These are phyloP conservation scores for Pestalotiopsis fici DNA, from an alignment of 2,329 filamentous ascomycete genomes.

Conservation along the genomic window DNA sequence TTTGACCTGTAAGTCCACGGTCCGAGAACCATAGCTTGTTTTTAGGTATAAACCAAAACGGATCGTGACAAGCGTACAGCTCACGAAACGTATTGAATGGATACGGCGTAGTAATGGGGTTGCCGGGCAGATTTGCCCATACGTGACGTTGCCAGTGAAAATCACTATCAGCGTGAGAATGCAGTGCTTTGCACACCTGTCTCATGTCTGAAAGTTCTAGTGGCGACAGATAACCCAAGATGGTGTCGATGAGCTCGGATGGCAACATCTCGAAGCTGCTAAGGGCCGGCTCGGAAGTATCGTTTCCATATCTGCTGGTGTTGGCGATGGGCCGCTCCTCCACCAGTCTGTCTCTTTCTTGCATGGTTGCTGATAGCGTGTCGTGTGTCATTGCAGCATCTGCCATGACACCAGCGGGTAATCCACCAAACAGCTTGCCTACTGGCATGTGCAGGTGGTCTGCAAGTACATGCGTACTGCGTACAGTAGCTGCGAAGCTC, in stretches of 20 bases:
- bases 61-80: slow-evolving; percentile 74
- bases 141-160: slow-evolving; percentile 72
- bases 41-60: slow-evolving; percentile 80
- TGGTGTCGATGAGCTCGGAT: slow-evolving; percentile 71
- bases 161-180: slow-evolving; percentile 63
- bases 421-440: neutral
- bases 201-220: slow-evolving; percentile 63
- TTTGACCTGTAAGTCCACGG: slow-evolving; percentile 68
- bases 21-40: slow-evolving; percentile 88
- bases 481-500: neutral
- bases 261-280: slow-evolving; percentile 59
- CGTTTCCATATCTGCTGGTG: neutral
- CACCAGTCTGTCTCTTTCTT: neutral
- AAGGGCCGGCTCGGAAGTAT: neutral
- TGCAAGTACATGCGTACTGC: neutral
- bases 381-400: neutral
- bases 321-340: neutral
- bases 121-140: slow-evolving; percentile 64
- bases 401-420: neutral
- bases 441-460: neutral
- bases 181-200: slow-evolving; percentile 62
- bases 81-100: slow-evolving; percentile 67
- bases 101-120: slow-evolving; percentile 51
- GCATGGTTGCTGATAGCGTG: neutral
- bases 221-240: slow-evolving; percentile 67